Evolutionary conservation across 805 yeast genomes (phyloP), one percentile per base, ranked within the genome.

Genomic region (Wickerhamiella nectarea): DNA sequence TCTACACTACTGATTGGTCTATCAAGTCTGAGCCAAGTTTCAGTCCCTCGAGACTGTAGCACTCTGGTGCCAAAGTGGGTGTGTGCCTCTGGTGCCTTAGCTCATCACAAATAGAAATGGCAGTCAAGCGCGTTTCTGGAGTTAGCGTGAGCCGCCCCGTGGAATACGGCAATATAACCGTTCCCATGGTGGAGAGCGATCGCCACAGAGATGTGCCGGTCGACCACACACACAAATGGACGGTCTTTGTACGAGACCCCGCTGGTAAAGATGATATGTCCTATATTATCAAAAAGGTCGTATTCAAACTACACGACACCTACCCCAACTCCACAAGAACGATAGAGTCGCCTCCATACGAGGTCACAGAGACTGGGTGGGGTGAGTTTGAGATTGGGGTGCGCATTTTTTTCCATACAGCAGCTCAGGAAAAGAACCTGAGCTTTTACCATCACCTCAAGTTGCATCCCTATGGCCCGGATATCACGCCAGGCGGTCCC

Each of bases 311-410:
- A 18, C 98, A 91, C 61, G 98, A 91, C 51, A 91, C 98, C 0
- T 91, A 89, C 55, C 80, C 78, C 17, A 83, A 78, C 53, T 75
- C 95, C 1, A 75, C 85, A n/a, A 67, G 99, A 44, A 72, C 91
- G 1, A 70, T 89, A 12, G 97, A 91, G 49, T 59, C 68, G 24
- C 96, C 97, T 1, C 98, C 98, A 0, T 91, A 80, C 55, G 94
- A 86, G 59, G 85, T 91, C 22, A 81, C 94, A 1, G 99, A 91
- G 57, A 83, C 97, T 0, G 99, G 99, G 0, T 91, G 99, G 99
- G 99, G 99, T 52, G 99, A 91, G 61, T 91, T 91, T 62, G 99
- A 91, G 56, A 80, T 91, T 48, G 75, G 82, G 29, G 78, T 91
- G 44, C 83, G 87, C 57, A 74, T 91, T 14, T 87, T 78, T 59